A percentile compares a stretch with the other conserved stretches of the same genome.
Conservation (phyloP, 441 rosid species). For the Adansonia grandidieri region DNA sequence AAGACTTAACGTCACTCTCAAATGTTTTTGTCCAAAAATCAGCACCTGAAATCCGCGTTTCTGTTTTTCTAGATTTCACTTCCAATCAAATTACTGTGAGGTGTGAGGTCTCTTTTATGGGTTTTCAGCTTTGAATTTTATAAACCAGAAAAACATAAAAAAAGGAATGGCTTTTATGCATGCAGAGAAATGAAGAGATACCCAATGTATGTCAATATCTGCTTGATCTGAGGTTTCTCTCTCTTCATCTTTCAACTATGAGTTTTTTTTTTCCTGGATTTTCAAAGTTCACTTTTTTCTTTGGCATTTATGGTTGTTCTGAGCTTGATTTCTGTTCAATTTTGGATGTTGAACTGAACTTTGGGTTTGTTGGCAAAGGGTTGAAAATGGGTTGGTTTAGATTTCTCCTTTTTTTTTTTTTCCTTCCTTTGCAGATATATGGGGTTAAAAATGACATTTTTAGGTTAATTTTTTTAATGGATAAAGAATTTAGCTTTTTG, state of each 20-base stretch:
- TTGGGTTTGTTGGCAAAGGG: background rate
- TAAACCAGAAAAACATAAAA: background rate
- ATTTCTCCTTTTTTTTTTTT: background rate
- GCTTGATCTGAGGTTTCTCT: slow-evolving; percentile 48
- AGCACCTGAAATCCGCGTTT: slow-evolving; percentile 30
- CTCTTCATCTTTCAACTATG: slow-evolving; percentile 30
- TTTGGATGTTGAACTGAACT: slow-evolving; percentile 22
- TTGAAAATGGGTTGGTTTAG: slow-evolving; percentile 14
- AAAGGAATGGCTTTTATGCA: background rate
- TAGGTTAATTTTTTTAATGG: background rate
- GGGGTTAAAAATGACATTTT: background rate
- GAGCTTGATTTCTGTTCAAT: slow-evolving; percentile 2
- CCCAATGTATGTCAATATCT: slow-evolving; percentile 21
- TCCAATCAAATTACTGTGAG: slow-evolving; percentile 42
- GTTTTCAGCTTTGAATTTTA: background rate
- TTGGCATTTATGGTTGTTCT: background rate
- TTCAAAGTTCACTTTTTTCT: background rate
- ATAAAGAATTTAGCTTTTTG: slow-evolving; percentile 19
- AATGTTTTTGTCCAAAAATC: slow-evolving; percentile 33
- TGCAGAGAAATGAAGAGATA: slow-evolving; percentile 29
- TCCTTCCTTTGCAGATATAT: background rate
- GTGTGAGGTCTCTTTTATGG: slow-evolving; percentile 17
- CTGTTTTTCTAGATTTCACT: slow-evolving; percentile 48
- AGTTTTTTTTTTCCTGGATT: slow-evolving; percentile 25
- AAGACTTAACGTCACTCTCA: slow-evolving; percentile 38